Conservation (phyloP, 129 eudicot species). For the Escallonia rubra region DNA sequence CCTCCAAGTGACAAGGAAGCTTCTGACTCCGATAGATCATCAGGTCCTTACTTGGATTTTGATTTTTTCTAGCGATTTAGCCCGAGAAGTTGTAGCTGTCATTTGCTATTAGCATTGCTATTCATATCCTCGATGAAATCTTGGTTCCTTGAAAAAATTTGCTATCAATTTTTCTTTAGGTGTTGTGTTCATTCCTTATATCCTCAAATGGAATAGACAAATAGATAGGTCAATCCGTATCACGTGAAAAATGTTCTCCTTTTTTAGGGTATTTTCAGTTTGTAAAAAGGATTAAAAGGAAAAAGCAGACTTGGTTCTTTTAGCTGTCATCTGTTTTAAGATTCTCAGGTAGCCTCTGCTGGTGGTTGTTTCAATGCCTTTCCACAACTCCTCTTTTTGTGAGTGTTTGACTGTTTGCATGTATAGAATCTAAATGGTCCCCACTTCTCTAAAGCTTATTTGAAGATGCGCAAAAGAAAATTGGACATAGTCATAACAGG, state of each 20-base stretch:
- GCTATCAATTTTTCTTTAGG: background rate
- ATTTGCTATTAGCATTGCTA: constrained; percentile 12
- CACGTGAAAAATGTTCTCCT: constrained; percentile 4
- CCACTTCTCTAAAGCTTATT: background rate
- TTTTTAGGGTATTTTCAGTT: constrained; percentile 1
- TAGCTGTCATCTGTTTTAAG: constrained; percentile 2
- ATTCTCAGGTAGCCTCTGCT: background rate
- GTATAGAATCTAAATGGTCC: constrained; percentile 4
- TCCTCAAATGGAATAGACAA: background rate
- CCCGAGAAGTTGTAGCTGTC: constrained; percentile 10
- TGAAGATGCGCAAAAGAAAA: constrained; percentile 11
- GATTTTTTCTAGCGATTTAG: constrained; percentile 67
- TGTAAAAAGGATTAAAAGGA: constrained; percentile 10
- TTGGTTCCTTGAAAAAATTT: background rate
- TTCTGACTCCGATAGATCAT: constrained; percentile 70
- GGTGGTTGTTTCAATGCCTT: background rate
- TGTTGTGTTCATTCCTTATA: constrained; percentile 11
- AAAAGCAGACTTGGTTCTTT: constrained; percentile 2
- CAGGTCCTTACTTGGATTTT: constrained; percentile 85
- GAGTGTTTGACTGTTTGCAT: background rate
- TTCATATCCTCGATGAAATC: constrained; percentile 11
- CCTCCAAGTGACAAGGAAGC: constrained; percentile 46
- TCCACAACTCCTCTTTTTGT: background rate
- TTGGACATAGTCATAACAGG: constrained; percentile 20
- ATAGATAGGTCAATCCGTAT: background rate